Percentiles rank a stretch among this genome's conserved stretches.
phyloP scores from a whole-genome alignment of 306 rosid species.

The Bauhinia variegata region DNA sequence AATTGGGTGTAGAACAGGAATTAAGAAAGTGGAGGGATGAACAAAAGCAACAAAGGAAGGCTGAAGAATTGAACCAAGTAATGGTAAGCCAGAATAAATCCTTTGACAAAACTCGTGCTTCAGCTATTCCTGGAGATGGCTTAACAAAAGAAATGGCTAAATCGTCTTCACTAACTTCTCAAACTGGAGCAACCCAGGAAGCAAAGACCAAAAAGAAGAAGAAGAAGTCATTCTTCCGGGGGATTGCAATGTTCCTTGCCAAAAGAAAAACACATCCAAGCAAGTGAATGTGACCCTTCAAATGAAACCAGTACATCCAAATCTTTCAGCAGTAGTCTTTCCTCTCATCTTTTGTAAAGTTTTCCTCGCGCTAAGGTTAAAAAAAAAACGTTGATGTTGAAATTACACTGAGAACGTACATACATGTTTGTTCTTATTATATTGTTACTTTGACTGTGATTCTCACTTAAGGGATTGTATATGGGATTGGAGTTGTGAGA shows the following conservation, averaged over 20 bases:
- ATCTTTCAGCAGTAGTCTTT: slow-evolving; percentile 8
- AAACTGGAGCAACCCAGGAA: slow-evolving; percentile 43
- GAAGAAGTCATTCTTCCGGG: slow-evolving; percentile 56
- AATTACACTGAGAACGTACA: background rate
- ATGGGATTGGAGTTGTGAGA: too few species aligned
- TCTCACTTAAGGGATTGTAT: background rate
- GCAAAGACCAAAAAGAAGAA: slow-evolving; percentile 46
- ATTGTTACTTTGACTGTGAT: slow-evolving; percentile 33
- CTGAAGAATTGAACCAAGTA: slow-evolving; percentile 43
- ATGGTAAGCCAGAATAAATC: background rate
- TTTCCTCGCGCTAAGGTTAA: too few species aligned
- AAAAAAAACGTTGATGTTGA: background rate
- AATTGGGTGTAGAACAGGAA: slow-evolving; percentile 71
- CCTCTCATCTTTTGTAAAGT: slow-evolving; percentile 2
- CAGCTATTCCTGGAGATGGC: slow-evolving; percentile 14
- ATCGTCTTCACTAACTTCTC: slow-evolving; percentile 17
- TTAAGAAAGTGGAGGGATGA: slow-evolving; percentile 69
- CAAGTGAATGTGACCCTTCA: slow-evolving; percentile 33
- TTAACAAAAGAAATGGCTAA: slow-evolving; percentile 36
- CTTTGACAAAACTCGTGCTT: background rate
- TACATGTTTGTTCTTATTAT: slow-evolving; percentile 36
- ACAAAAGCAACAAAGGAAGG: slow-evolving; percentile 58
- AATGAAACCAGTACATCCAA: slow-evolving; percentile 1
- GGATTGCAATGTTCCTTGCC: slow-evolving; percentile 62
- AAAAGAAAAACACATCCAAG: slow-evolving; percentile 43